Percentiles rank a stretch among this genome's conserved stretches.
These are phyloP conservation scores for Glomus cerebriforme DNA, from an alignment of 192 early-diverging fungal species.

Conservation along the genomic window DNA sequence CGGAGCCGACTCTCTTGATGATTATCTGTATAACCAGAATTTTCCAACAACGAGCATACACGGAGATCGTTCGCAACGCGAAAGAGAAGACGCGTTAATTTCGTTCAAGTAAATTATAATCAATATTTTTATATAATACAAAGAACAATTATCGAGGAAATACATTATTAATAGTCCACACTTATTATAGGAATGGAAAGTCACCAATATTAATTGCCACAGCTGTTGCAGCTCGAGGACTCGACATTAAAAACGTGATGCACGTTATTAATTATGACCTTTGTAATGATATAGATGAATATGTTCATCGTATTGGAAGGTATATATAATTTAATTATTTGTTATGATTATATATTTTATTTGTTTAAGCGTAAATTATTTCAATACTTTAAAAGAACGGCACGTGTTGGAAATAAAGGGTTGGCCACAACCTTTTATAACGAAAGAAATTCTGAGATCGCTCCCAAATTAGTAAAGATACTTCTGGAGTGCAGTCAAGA, in stretches of 20 bases:
- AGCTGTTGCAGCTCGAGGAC: conserved; percentile 83
- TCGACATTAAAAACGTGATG: conserved; percentile 87
- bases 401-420: conserved; percentile 62
- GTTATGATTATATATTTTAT: not conserved
- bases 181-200: conserved; percentile 38
- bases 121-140: too few relatives aligned
- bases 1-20: conserved; percentile 74
- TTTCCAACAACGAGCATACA: conserved; percentile 87
- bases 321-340: conserved; percentile 15
- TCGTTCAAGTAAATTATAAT: conserved; percentile 60
- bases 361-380: not conserved
- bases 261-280: conserved; percentile 90
- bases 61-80: conserved; percentile 78
- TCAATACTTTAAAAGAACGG: conserved; percentile 46
- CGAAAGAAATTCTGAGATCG: conserved; percentile 38
- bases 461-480: conserved; percentile 52
- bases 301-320: conserved; percentile 83
- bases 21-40: conserved; percentile 62
- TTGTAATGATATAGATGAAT: conserved; percentile 80
- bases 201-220: conserved; percentile 84
- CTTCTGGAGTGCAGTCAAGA: conserved; percentile 60
- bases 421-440: conserved; percentile 61
- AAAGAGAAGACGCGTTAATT: conserved; percentile 73
- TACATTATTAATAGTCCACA: not conserved
- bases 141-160: not conserved